Percentiles rank a stretch among this genome's conserved stretches.
phyloP scores from a whole-genome alignment of 2,329 filamentous ascomycete genomes.

The Chaetomiaceae sp. region DNA sequence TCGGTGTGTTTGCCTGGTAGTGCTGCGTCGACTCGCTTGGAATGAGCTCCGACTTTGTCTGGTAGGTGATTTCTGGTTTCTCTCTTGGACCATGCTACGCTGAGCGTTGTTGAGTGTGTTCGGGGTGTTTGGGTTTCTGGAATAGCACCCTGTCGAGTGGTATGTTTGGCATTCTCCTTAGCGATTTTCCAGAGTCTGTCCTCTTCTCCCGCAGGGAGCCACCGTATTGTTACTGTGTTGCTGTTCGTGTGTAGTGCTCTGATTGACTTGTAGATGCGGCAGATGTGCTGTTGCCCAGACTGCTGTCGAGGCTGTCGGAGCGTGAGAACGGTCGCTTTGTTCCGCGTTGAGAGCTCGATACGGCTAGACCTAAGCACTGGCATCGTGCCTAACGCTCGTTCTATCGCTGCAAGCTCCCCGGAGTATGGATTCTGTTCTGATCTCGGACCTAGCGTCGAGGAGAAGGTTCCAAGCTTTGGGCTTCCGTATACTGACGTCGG shows the following conservation, averaged over 20 bases:
- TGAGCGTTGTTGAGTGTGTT: no score
- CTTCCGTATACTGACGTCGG: neutral
- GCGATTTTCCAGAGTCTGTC: neutral
- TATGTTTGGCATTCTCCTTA: neutral
- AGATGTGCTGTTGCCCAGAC: neutral
- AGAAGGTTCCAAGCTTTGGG: neutral
- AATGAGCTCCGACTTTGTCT: slow-evolving; percentile 6
- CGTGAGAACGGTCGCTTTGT: neutral
- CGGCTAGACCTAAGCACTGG: neutral
- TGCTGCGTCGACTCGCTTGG: slow-evolving; percentile 11
- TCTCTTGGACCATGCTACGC: no score
- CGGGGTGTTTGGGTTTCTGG: no score
- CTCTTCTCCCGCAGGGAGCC: neutral
- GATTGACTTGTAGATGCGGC: neutral
- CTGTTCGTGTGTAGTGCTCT: neutral
- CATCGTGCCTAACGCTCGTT: neutral
- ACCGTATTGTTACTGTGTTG: neutral
- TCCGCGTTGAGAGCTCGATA: neutral
- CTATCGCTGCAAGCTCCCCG: neutral
- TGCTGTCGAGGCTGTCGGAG: neutral
- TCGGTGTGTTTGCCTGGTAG: slow-evolving; percentile 6
- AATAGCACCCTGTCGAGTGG: no score
- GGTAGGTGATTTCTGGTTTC: slow-evolving; percentile 1
- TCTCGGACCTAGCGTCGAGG: neutral
- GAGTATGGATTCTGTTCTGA: neutral